These are phyloP conservation scores for Trametopsis cervina DNA, from an alignment of 768 basidiomycete genomes.

Conservation along the genomic window DNA sequence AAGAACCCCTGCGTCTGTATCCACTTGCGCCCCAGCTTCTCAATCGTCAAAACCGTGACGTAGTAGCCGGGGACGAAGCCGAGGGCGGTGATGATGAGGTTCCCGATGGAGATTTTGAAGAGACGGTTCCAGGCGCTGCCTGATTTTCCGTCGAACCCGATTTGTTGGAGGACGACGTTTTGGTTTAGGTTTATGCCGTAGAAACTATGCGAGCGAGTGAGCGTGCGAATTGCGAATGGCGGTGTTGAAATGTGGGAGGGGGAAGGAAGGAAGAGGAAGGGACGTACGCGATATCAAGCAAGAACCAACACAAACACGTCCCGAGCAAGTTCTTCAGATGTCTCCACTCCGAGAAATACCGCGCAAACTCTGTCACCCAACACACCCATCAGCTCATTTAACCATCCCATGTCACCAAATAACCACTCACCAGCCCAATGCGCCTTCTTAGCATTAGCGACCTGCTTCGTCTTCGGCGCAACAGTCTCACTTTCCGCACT, in stretches of 20 bases:
- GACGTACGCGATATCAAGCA: constrained; percentile 62
- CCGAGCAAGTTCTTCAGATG: constrained; percentile 63
- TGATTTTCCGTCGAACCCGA: constrained; percentile 54
- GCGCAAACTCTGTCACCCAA: constrained; percentile 40
- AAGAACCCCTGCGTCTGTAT: constrained; percentile 77
- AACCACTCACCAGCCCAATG: constrained; percentile 40
- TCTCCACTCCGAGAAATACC: constrained; percentile 68
- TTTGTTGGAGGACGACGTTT: constrained; percentile 68
- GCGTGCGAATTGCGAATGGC: not conserved
- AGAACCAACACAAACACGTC: constrained; percentile 66
- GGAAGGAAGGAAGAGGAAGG: not conserved
- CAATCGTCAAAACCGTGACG: constrained; percentile 59
- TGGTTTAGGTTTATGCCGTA: constrained; percentile 76
- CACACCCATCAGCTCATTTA: not conserved
- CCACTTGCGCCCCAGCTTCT: constrained; percentile 65
- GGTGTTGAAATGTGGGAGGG: too few species aligned
- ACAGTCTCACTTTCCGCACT: not conserved
- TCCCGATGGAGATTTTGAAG: constrained; percentile 61
- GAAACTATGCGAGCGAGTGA: constrained; percentile 46
- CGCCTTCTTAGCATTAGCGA: constrained; percentile 34
- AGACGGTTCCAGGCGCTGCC: constrained; percentile 59
- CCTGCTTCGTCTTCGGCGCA: constrained; percentile 11
- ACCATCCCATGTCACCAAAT: not conserved
- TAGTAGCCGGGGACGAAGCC: constrained; percentile 82
- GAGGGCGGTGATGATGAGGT: constrained; percentile 64